Percentiles rank a stretch among this genome's conserved stretches.
phyloP scores from a whole-genome alignment of 164 flowering plant genomes.

The Vitis labrusca region DNA sequence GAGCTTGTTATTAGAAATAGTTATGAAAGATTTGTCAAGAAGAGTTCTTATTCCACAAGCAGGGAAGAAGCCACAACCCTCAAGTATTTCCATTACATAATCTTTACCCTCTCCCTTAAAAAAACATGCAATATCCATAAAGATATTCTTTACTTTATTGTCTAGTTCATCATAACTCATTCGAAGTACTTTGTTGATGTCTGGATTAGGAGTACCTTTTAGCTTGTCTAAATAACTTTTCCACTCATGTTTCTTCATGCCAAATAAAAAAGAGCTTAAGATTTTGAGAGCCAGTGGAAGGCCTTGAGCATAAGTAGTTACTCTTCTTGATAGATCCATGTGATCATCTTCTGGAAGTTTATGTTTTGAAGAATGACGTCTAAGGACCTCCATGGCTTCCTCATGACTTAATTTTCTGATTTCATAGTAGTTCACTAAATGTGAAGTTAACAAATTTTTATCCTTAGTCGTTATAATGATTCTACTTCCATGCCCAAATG shows the following conservation, averaged over 20 bases:
- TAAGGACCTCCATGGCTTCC: not conserved
- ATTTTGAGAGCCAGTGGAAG: constrained; percentile 3
- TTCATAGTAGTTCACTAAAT: not conserved
- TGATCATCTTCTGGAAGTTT: not conserved
- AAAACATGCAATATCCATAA: constrained; percentile 8
- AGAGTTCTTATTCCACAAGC: not conserved
- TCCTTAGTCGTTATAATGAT: constrained; percentile 9
- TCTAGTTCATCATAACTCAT: not conserved
- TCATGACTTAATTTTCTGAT: not conserved
- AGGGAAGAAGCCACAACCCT: not conserved
- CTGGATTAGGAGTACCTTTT: not conserved
- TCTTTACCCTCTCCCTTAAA: not conserved
- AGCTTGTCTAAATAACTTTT: not conserved
- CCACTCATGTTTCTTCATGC: not conserved
- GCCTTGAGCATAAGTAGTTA: not conserved
- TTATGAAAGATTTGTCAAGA: constrained; percentile 10
- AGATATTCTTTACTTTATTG: too few species aligned
- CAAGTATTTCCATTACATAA: not conserved
- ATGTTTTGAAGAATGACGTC: not conserved
- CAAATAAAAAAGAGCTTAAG: not conserved
- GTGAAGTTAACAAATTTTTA: not conserved
- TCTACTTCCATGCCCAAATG: constrained; percentile 10
- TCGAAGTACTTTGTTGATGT: not conserved
- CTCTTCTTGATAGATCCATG: not conserved
- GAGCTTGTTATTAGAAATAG: not conserved